These are phyloP conservation scores for Sporothrix dimorphospora DNA, from an alignment of 2,329 filamentous ascomycete genomes.

Conservation along the genomic window DNA sequence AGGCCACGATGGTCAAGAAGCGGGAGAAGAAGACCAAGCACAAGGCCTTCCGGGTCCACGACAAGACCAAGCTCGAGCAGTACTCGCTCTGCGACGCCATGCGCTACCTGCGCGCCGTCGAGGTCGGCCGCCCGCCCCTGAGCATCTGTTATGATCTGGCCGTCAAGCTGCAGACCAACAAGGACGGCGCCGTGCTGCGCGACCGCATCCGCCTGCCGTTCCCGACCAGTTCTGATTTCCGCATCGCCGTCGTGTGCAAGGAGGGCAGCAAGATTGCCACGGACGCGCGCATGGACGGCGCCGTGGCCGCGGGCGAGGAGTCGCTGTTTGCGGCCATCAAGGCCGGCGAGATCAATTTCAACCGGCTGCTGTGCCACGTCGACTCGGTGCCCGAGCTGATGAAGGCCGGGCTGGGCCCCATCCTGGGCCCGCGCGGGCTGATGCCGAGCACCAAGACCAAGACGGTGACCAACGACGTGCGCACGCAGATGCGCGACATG, in stretches of 20 bases:
- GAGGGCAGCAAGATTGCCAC: slow-evolving; percentile 73
- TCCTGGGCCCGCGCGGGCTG: slow-evolving; percentile 84
- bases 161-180: slow-evolving; percentile 78
- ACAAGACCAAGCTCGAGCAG: slow-evolving; percentile 68
- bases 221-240: slow-evolving; percentile 83
- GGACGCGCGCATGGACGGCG: slow-evolving; percentile 77
- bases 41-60: slow-evolving; percentile 69
- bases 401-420: slow-evolving; percentile 76
- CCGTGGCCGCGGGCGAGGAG: slow-evolving; percentile 81
- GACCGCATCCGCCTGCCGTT: slow-evolving; percentile 87
- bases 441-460: slow-evolving; percentile 91
- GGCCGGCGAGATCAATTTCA: slow-evolving; percentile 79
- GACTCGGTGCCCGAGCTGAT: slow-evolving; percentile 77
- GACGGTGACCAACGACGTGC: slow-evolving; percentile 83
- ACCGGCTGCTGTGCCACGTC: slow-evolving; percentile 83
- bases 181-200: slow-evolving; percentile 84
- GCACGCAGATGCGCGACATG: slow-evolving; percentile 75
- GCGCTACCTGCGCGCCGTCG: slow-evolving; percentile 90
- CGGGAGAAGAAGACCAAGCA: slow-evolving; percentile 62
- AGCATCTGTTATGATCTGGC: slow-evolving; percentile 86
- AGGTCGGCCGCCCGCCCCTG: slow-evolving; percentile 79
- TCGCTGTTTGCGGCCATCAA: slow-evolving; percentile 78
- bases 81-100: slow-evolving; percentile 91
- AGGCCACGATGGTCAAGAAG: slow-evolving; percentile 42
- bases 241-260: slow-evolving; percentile 89